phyloP scores from a whole-genome alignment of 2,329 filamentous ascomycete genomes.

The Fusarium odoratissimum region DNA sequence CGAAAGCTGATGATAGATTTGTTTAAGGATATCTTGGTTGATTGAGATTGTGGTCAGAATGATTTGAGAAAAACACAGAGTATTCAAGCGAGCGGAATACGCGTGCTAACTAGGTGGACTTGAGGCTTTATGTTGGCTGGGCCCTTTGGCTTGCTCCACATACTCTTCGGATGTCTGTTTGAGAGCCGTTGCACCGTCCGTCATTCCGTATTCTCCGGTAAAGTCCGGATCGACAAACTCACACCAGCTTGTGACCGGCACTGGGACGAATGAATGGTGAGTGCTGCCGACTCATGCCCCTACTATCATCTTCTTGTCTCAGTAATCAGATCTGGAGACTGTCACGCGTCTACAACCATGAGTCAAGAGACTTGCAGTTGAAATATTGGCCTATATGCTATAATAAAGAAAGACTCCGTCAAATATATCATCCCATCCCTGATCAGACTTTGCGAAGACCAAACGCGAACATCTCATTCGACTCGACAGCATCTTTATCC shows the following conservation, averaged over 20 bases:
- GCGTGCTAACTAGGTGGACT: not conserved
- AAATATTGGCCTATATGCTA: not conserved
- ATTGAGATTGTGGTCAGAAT: not conserved
- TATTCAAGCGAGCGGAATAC: not conserved
- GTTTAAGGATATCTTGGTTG: not conserved
- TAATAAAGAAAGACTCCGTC: not conserved
- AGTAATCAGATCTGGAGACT: rapidly evolving
- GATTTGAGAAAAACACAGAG: not conserved
- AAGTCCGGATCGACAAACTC: not conserved
- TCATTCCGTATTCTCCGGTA: not conserved
- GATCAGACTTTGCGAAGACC: not conserved
- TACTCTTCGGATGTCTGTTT: not conserved
- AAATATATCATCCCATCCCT: not conserved
- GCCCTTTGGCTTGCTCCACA: not conserved
- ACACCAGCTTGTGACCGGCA: not conserved
- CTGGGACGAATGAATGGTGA: not conserved
- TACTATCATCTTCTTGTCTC: not conserved
- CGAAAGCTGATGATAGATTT: not conserved
- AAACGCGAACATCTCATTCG: slow-evolving; percentile 47
- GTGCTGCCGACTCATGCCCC: not conserved
- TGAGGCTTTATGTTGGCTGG: not conserved
- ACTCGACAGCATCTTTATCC: slow-evolving; percentile 45
- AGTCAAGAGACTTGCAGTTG: not conserved
- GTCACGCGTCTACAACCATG: not conserved
- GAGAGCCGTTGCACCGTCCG: not conserved